These are phyloP conservation scores for Exophiala alcalophila DNA, from an alignment of 2,329 filamentous ascomycete species.

Conservation along the genomic window DNA sequence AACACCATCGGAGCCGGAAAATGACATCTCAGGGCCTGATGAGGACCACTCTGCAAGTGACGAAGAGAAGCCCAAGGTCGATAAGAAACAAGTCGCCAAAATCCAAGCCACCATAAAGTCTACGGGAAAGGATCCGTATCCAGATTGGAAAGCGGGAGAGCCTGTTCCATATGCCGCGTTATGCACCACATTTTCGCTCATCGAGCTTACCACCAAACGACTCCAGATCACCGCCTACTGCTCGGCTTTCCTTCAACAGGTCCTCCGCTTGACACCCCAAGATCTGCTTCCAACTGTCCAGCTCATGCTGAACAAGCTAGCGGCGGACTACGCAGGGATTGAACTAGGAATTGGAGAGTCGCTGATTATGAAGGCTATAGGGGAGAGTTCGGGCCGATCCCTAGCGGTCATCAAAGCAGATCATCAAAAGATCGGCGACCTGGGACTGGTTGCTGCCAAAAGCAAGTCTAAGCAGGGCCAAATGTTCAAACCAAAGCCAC, in stretches of 20 bases:
- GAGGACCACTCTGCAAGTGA: conserved; percentile 45
- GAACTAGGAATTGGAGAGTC: conserved; percentile 98
- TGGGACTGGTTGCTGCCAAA: conserved; percentile 92
- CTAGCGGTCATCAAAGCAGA: conserved; percentile 88
- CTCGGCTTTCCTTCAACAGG: conserved; percentile 85
- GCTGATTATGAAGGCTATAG: conserved; percentile 97
- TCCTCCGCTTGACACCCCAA: conserved; percentile 82
- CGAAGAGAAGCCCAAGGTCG: conserved; percentile 66
- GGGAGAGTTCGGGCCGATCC: conserved; percentile 86
- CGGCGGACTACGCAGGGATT: conserved; percentile 92
- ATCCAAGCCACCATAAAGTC: conserved; percentile 72
- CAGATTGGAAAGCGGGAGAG: conserved; percentile 85
- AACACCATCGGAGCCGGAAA: conserved; percentile 30
- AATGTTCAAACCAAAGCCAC: conserved; percentile 94
- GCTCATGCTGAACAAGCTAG: conserved; percentile 97
- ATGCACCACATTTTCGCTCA: conserved; percentile 88
- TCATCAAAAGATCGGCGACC: conserved; percentile 92
- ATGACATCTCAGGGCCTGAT: conserved; percentile 34
- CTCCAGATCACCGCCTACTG: conserved; percentile 85
- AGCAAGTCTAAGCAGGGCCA: conserved; percentile 92
- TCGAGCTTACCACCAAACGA: conserved; percentile 92
- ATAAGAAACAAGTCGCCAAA: conserved; percentile 73
- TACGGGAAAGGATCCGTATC: conserved; percentile 75
- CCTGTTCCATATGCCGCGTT: conserved; percentile 93
- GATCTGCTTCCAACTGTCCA: conserved; percentile 86